A percentile compares a stretch with the other conserved stretches of the same genome.
Conservation (phyloP, 768 basidiomycete genomes). For the Lactarius psammicola region DNA sequence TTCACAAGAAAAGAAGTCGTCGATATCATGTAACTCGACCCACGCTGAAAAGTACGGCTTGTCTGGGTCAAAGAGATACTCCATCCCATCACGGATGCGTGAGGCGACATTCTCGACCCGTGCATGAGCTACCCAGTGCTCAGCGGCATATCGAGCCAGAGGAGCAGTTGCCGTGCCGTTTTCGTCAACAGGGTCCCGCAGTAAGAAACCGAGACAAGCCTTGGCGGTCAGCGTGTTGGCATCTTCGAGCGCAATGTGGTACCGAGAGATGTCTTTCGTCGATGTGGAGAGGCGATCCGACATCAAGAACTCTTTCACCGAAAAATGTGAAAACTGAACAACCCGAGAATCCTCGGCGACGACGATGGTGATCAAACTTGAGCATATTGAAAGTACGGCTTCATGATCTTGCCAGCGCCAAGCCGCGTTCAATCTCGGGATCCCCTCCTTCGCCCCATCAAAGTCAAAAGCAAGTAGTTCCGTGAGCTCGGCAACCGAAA, state of each 20-base stretch:
- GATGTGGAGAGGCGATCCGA: not conserved
- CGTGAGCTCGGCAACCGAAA: not conserved
- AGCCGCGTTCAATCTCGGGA: not conserved
- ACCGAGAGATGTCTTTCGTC: too few relatives aligned
- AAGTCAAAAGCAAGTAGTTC: not conserved
- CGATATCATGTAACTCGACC: too few relatives aligned
- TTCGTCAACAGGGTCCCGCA: not conserved
- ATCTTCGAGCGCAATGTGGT: too few relatives aligned
- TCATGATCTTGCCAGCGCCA: not conserved
- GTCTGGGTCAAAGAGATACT: not conserved
- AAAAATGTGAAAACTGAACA: not conserved
- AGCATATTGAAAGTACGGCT: not conserved
- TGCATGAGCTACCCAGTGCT: not conserved
- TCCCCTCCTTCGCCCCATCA: not conserved
- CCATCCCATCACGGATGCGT: not conserved
- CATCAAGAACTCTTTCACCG: not conserved
- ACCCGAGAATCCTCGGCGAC: not conserved
- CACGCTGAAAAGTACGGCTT: too few relatives aligned
- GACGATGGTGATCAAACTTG: not conserved
- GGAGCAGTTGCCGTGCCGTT: not conserved
- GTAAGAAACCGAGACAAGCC: not conserved
- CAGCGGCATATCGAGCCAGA: not conserved
- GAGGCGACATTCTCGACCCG: not conserved
- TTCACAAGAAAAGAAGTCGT: too few relatives aligned
- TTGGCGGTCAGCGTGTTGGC: too few relatives aligned